Percentiles rank a stretch among this genome's conserved stretches.
phyloP scores from a whole-genome alignment of 2,329 filamentous ascomycete genomes.

The Cladosporium austrohemisphaericum region DNA sequence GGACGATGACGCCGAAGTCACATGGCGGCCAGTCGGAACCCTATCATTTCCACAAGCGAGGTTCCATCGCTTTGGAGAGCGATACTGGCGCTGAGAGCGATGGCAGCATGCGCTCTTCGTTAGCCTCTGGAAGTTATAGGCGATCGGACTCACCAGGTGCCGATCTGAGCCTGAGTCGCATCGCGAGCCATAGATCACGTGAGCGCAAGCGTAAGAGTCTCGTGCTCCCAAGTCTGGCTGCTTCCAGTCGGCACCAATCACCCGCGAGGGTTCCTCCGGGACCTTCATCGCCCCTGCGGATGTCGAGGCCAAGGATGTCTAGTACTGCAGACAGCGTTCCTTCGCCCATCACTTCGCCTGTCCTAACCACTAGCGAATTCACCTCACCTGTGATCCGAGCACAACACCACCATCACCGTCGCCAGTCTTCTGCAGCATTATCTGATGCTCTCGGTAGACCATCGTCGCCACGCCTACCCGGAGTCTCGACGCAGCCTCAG shows the following conservation, averaged over 20 bases:
- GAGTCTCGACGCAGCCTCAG: constrained; percentile 73
- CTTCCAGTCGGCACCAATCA: constrained; percentile 82
- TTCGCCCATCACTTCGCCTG: constrained; percentile 86
- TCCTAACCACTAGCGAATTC: constrained; percentile 78
- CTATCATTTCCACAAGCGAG: constrained; percentile 60
- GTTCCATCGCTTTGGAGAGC: constrained; percentile 76
- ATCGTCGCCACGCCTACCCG: constrained; percentile 75
- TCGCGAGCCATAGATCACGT: constrained; percentile 63
- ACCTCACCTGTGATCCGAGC: constrained; percentile 64
- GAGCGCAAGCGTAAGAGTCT: constrained; percentile 85
- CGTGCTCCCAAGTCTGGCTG: constrained; percentile 63
- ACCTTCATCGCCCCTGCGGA: constrained; percentile 74
- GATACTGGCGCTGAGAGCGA: constrained; percentile 83
- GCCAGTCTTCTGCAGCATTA: constrained; percentile 86
- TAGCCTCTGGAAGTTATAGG: constrained; percentile 52
- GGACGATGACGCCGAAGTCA: constrained; percentile 82
- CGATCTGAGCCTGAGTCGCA: constrained; percentile 72
- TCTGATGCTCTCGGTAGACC: constrained; percentile 63
- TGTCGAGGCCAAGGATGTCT: constrained; percentile 72
- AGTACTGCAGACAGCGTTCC: constrained; percentile 60
- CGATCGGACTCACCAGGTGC: constrained; percentile 88
- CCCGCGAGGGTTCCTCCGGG: constrained; percentile 70
- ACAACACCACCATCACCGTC: constrained; percentile 66
- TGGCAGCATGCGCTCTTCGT: constrained; percentile 78
- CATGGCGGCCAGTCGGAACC: constrained; percentile 55